Evolutionary conservation across 2,329 filamentous ascomycete genomes (phyloP), one percentile per base, ranked within the genome.

Genomic region (Dothideomycetes sp.): DNA sequence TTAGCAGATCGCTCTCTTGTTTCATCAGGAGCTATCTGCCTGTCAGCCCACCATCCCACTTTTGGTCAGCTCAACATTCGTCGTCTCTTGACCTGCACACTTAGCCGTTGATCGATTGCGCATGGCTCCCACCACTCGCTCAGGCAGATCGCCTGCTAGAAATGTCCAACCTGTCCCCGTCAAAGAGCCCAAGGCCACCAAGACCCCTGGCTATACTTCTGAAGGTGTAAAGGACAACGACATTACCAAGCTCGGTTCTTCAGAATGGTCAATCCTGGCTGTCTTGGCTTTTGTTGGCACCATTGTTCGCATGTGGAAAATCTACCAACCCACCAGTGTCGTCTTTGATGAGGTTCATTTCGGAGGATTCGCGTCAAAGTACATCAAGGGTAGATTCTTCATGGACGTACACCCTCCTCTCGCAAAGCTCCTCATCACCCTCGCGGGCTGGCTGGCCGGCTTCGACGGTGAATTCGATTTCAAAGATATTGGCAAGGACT

Each of bases 301-400:
- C 40, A 66, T 80, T 49, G 85, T 98, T 49, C 84, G 91, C 48
- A 66, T 96, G 47, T 98, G 94, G 70, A 80, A 86, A 57, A 95
- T 98, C 66, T 95, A 93, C 61, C 86, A 95, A 61, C 91, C 91
- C 41, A 82, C 79, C 55, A 95, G 88, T 55, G 91, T 98, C 45
- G 91, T 98, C 50, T 98, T 98, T 61, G 91, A 98, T 63, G 91
- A 98, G 69, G 91, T 98, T 61, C 91, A 98, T 87, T 98, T 98
- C 62, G 91, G 91, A 61, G 91, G 91, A 36, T 98, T 98, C 60
- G 91, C 91, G 49, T 86, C 84, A 53, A 98, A 98, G 65, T 98
- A 98, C 64, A 96, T 98, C 73, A 96, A 98, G 72, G 91, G 91
- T 56, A 82, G 75, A 60, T 98, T 98, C 75, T 98, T 98, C 64